Conservation (phyloP, 208 protist genomes). For the Crithidia fasciculata region DNA sequence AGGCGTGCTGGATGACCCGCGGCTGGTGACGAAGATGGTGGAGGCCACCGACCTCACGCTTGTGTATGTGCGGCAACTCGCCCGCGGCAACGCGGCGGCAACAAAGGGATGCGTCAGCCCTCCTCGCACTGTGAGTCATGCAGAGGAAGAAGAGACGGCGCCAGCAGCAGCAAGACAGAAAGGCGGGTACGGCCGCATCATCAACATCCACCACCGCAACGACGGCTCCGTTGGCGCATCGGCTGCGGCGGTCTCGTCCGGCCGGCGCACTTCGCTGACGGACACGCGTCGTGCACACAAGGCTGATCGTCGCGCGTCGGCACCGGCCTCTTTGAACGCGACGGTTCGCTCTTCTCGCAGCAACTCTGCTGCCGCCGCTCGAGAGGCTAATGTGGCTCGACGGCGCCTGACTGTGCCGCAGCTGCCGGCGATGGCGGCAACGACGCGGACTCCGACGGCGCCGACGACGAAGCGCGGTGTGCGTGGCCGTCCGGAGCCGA, state of each 20-base stretch:
- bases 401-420: constrained; percentile 12
- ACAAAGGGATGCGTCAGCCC: too few relatives aligned
- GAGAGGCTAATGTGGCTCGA: neutral
- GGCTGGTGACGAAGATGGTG: constrained; percentile 49
- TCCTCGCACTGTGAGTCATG: too few relatives aligned
- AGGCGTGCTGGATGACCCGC: constrained; percentile 45
- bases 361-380: neutral
- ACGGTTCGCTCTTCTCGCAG: neutral
- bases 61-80: constrained; percentile 37
- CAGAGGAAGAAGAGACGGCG: neutral
- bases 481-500: constrained; percentile 1
- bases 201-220: constrained; percentile 16
- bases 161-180: neutral
- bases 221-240: neutral
- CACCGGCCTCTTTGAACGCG: neutral
- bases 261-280: neutral
- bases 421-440: neutral
- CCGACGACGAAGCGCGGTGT: neutral
- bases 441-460: constrained; percentile 1
- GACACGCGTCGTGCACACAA: neutral
- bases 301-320: constrained; percentile 9
- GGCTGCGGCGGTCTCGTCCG: neutral
- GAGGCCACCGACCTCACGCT: constrained; percentile 55
- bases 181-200: constrained; percentile 1
- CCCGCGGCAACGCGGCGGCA: neutral